A percentile compares a stretch with the other conserved stretches of the same genome.
These are phyloP conservation scores for Leccinum longicurvipes DNA, from an alignment of 768 basidiomycete genomes.

Conservation along the genomic window DNA sequence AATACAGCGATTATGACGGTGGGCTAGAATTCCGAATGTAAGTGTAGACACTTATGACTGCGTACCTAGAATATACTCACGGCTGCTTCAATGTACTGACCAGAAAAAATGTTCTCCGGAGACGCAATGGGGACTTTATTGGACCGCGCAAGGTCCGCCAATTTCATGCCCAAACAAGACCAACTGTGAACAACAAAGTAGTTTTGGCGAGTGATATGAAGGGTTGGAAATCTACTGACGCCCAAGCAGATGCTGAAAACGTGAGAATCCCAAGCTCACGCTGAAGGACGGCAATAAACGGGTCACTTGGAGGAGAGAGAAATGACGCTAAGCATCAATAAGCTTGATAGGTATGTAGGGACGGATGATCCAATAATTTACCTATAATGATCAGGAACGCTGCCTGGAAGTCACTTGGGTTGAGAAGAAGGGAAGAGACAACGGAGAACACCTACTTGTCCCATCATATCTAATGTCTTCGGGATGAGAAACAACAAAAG, in stretches of 20 bases:
- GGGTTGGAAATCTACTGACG: slow-evolving; percentile 39
- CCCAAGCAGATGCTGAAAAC: slow-evolving; percentile 53
- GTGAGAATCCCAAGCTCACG: slow-evolving; percentile 55
- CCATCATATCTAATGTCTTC: slow-evolving; percentile 44
- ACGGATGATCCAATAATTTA: slow-evolving; percentile 18
- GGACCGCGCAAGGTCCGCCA: slow-evolving; percentile 55
- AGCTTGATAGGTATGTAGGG: neutral
- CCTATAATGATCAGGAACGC: slow-evolving; percentile 64
- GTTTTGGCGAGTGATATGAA: neutral
- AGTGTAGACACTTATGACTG: neutral
- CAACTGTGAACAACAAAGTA: slow-evolving; percentile 43
- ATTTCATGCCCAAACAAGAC: slow-evolving; percentile 60
- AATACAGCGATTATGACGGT: slow-evolving; percentile 59
- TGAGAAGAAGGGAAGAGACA: neutral
- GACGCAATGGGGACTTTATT: slow-evolving; percentile 39
- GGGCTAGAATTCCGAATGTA: slow-evolving; percentile 37
- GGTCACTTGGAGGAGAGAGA: slow-evolving; percentile 64
- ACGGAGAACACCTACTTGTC: slow-evolving; percentile 42
- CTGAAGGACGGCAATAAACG: slow-evolving; percentile 66
- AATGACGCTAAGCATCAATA: slow-evolving; percentile 45
- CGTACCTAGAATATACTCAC: slow-evolving; percentile 23
- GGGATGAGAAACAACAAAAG: slow-evolving; percentile 59
- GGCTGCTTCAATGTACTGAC: slow-evolving; percentile 53
- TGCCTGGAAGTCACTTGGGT: slow-evolving; percentile 39
- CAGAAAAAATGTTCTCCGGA: slow-evolving; percentile 40